Evolutionary conservation across 2,329 filamentous ascomycete genomes (phyloP).

Genomic region (Microsporum canis): DNA sequence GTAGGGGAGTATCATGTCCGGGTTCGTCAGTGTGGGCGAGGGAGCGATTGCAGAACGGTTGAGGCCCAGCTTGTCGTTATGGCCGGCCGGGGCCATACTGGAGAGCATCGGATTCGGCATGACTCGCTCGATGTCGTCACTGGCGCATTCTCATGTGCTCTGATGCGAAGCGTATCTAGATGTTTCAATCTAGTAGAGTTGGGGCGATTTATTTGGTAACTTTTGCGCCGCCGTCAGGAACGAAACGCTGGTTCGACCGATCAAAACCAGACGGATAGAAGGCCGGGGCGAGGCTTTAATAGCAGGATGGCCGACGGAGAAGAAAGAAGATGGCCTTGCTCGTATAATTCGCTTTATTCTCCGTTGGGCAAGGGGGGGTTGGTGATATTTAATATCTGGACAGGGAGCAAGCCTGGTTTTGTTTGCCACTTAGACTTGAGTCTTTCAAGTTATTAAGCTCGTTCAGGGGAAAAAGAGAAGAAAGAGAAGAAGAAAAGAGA

Average conservation of each 20-base stretch:
- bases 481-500: neutral
- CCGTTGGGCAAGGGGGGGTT: neutral
- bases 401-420: neutral
- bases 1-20: constrained; percentile 85
- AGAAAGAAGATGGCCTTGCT: neutral
- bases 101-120: neutral
- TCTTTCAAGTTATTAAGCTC: neutral
- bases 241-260: too few relatives aligned
- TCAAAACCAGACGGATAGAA: too few relatives aligned
- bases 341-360: neutral
- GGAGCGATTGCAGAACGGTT: constrained; percentile 24
- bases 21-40: constrained; percentile 82
- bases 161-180: neutral
- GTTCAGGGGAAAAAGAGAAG: neutral
- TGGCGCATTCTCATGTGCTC: neutral
- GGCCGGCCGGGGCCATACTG: neutral
- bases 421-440: neutral
- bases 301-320: neutral
- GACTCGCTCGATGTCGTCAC: neutral
- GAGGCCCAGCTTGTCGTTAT: neutral
- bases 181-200: neutral
- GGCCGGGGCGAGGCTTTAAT: too few relatives aligned
- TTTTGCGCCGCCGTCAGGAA: too few relatives aligned
- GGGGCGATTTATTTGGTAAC: neutral
- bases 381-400: neutral